Conservation (phyloP, 106 monocot species). For the Xerophyta viscosa region DNA sequence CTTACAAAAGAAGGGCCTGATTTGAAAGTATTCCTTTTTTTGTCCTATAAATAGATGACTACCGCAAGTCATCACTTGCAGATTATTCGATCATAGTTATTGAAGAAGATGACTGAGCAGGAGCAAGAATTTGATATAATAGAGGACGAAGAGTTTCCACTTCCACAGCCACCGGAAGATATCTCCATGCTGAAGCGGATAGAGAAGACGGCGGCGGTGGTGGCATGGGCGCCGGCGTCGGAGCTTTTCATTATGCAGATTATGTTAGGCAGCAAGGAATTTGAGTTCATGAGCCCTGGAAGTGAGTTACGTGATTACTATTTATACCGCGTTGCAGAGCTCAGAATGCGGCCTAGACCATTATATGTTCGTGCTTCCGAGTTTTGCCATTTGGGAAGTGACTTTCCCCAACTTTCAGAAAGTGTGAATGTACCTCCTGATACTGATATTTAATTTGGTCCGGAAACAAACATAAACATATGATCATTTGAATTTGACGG, state of each 20-base stretch:
- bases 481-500: too few relatives aligned
- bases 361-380: neutral
- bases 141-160: neutral
- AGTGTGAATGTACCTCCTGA: neutral
- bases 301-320: neutral
- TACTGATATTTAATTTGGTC: too few relatives aligned
- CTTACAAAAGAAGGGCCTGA: too few relatives aligned
- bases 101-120: constrained; percentile 1
- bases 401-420: neutral
- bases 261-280: constrained; percentile 3
- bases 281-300: constrained; percentile 5
- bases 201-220: constrained; percentile 8
- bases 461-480: too few relatives aligned
- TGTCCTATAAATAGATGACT: too few relatives aligned
- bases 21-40: too few relatives aligned
- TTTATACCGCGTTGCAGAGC: neutral
- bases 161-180: neutral
- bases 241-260: constrained; percentile 7
- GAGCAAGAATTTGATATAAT: too few relatives aligned
- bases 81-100: too few relatives aligned
- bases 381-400: neutral
- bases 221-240: neutral
- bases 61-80: too few relatives aligned
- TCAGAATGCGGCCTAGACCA: neutral
- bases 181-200: neutral